Base-by-base conservation (phyloP, 495 filamentous ascomycete species). In the Trypethelium eluteriae region DNA sequence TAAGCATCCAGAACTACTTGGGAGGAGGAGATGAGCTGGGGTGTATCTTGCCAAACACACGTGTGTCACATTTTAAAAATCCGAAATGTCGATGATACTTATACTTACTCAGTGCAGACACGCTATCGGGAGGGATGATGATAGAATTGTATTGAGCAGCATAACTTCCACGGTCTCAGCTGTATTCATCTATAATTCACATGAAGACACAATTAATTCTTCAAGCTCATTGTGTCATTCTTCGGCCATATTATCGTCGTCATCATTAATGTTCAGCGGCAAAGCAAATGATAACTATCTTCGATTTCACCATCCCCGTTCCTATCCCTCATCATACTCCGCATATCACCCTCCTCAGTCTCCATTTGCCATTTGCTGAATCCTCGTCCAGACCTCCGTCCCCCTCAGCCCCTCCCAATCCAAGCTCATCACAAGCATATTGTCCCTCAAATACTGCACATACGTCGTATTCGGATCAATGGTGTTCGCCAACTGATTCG, bases 1-100 rank as follows among this genome's bases (percentile, higher is more conserved):
- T 81, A 77, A 81, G 68, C 95, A 98, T 78, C 94, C 94, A n/a
- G 91, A 97, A 76, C 80, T 97, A 38, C 74, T 98, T 72, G 70
- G 77, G 56, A 73, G 76, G 62, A 38, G 14, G 14, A 56, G 63
- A 38, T 41, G 25, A 34, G 34, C 32, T 41, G 44, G 44, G 12
- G 25, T 65, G 5, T 14, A 10, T 12, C 14, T 41, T 44, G 36
- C 63, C 6, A 7, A 62, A 38, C 4, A 32, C 6, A 62, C 16
- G 41, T 46, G 41, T 7, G 9, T 25, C 25, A 25, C 25, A 25
- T 25, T 25, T 25, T 25, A 44, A 44, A 7, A 44, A 44, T 7
- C 41, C 41, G 14, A 44, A 44, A 44, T 44, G 7, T 44, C 41
- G 41, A 7, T 7, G 41, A 44, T 25, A 25, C 25, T 25, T 25